phyloP scores from a whole-genome alignment of 345 rosid species.

The Trapa bicornis region DNA sequence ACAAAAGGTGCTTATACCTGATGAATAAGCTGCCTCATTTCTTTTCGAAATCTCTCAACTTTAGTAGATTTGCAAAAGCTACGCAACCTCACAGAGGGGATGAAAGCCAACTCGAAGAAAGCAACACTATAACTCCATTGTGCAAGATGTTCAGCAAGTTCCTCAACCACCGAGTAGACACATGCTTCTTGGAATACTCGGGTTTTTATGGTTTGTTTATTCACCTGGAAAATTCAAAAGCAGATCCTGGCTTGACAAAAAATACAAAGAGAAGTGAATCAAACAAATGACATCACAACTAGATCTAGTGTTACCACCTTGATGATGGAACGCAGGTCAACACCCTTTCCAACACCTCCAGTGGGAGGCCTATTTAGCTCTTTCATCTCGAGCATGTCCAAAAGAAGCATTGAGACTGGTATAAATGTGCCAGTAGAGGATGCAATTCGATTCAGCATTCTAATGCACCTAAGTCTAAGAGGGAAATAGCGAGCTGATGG shows the following conservation, averaged over 20 bases:
- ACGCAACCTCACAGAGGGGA: constrained; percentile 62
- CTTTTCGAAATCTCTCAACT: constrained; percentile 79
- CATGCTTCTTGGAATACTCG: constrained; percentile 93
- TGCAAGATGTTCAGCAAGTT: constrained; percentile 78
- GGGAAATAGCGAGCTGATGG: constrained; percentile 91
- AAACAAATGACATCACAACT: neutral
- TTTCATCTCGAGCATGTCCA: constrained; percentile 98
- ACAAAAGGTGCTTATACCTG: constrained; percentile 34
- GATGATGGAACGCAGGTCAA: constrained; percentile 54
- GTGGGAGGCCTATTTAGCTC: constrained; percentile 69
- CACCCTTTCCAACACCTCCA: constrained; percentile 83
- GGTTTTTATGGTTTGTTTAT: constrained; percentile 72
- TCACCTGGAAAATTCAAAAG: constrained; percentile 34
- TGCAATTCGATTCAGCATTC: constrained; percentile 84
- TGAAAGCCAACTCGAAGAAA: constrained; percentile 76
- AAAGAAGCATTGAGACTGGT: constrained; percentile 79
- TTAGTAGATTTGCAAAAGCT: constrained; percentile 68
- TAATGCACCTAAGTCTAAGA: constrained; percentile 76
- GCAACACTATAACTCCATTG: constrained; percentile 83
- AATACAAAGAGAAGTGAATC: neutral
- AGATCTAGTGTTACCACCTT: constrained; percentile 34
- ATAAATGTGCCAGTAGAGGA: constrained; percentile 64
- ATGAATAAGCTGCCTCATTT: constrained; percentile 69
- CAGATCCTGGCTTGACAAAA: neutral
- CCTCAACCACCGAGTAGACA: constrained; percentile 70